These are phyloP conservation scores for Pythium rishiriense DNA, from an alignment of 352 stramenopile genomes.

Conservation along the genomic window DNA sequence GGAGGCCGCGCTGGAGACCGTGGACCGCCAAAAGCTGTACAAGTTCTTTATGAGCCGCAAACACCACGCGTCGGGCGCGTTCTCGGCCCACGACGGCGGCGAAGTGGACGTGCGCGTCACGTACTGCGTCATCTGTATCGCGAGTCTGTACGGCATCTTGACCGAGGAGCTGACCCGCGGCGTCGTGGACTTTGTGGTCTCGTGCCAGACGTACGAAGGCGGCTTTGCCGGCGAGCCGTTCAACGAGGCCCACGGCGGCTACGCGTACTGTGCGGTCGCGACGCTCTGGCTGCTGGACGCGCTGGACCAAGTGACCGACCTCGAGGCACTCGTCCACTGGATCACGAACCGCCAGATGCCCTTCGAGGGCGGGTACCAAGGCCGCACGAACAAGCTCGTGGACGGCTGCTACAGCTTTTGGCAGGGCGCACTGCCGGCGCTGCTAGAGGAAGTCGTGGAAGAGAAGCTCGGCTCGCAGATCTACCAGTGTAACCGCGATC, in stretches of 20 bases:
- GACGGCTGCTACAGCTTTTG: constrained; percentile 99
- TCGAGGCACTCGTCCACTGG: constrained; percentile 82
- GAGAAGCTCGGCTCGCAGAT: constrained; percentile 36
- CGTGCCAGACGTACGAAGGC: constrained; percentile 98
- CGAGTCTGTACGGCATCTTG: constrained; percentile 91
- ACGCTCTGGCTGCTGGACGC: constrained; percentile 91
- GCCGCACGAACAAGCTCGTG: constrained; percentile 98
- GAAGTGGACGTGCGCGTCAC: constrained; percentile 96
- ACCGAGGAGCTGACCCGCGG: constrained; percentile 82
- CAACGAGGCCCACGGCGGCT: constrained; percentile 98
- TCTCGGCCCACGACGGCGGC: constrained; percentile 97
- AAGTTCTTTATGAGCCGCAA: constrained; percentile 91
- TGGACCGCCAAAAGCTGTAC: constrained; percentile 85
- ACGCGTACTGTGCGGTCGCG: constrained; percentile 97
- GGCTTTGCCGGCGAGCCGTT: constrained; percentile 91
- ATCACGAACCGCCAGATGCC: constrained; percentile 93
- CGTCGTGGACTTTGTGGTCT: constrained; percentile 79
- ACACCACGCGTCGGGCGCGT: constrained; percentile 78
- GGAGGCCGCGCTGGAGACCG: constrained; percentile 65
- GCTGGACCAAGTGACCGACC: constrained; percentile 51
- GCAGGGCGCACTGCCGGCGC: constrained; percentile 90
- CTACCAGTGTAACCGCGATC: constrained; percentile 72
- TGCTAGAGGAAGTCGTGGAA: constrained; percentile 63
- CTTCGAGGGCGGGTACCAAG: constrained; percentile 91
- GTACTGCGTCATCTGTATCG: constrained; percentile 97